These are phyloP conservation scores for Elsinoe ampelina DNA, from an alignment of 2,329 filamentous ascomycete genomes.

Conservation along the genomic window DNA sequence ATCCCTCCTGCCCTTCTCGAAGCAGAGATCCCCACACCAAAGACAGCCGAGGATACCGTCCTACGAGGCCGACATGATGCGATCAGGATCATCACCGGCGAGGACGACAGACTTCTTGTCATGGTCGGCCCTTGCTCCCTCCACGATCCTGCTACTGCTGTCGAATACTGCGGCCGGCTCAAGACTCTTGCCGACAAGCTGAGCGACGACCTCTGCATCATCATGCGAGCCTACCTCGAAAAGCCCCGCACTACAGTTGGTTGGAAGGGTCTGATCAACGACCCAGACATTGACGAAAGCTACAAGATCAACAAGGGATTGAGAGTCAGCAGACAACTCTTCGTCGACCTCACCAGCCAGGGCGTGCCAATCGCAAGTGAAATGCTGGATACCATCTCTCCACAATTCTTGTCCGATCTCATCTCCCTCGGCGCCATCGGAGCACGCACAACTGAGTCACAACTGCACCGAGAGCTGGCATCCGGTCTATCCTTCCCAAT, in stretches of 20 bases:
- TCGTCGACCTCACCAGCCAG: constrained; percentile 73
- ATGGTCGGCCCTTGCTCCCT: constrained; percentile 95
- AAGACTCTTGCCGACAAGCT: constrained; percentile 71
- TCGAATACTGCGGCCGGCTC: constrained; percentile 79
- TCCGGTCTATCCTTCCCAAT: constrained; percentile 94
- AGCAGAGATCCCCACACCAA: constrained; percentile 66
- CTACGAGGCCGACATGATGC: constrained; percentile 60
- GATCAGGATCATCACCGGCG: constrained; percentile 66
- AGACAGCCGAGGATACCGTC: constrained; percentile 55
- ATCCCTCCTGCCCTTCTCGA: constrained; percentile 82
- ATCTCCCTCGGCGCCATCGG: constrained; percentile 94
- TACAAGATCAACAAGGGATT: constrained; percentile 99
- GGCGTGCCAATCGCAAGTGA: constrained; percentile 95
- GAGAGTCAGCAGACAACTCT: constrained; percentile 82
- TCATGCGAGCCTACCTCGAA: constrained; percentile 98
- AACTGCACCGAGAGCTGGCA: constrained; percentile 91
- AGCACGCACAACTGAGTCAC: constrained; percentile 90
- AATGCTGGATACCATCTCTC: constrained; percentile 98
- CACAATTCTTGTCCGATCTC: constrained; percentile 92
- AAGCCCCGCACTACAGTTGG: constrained; percentile 97
- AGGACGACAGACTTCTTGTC: constrained; percentile 80
- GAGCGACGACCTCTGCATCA: constrained; percentile 72
- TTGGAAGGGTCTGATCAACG: constrained; percentile 99
- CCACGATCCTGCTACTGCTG: constrained; percentile 79
- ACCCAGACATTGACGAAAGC: constrained; percentile 92